Percentiles rank a stretch among this genome's conserved stretches.
Evolutionary conservation across 2,329 filamentous ascomycete species (phyloP).

Genomic region (Talaromyces pinophilus): DNA sequence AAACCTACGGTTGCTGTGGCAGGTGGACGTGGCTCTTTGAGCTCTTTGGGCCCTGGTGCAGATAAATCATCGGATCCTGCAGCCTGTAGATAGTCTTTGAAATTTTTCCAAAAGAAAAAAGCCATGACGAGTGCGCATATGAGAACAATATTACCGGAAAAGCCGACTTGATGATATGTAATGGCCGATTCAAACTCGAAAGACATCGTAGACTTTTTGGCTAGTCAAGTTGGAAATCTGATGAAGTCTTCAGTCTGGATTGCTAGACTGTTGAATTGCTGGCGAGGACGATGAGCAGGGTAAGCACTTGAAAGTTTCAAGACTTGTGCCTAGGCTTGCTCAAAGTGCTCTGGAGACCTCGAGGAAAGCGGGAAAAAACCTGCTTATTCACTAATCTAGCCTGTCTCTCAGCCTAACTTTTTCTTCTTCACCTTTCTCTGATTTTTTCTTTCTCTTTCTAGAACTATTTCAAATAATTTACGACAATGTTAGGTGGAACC

Average conservation of each 20-base stretch:
- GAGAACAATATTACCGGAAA: slow-evolving; percentile 1
- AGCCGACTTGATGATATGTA: background rate
- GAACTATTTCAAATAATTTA: background rate
- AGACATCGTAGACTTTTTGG: slow-evolving; percentile 3
- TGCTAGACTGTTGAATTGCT: background rate
- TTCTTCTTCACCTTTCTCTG: background rate
- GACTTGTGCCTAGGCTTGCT: background rate
- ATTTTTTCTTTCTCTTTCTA: background rate
- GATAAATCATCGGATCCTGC: background rate
- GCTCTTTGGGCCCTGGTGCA: background rate
- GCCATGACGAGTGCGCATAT: background rate
- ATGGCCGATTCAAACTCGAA: background rate
- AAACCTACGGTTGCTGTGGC: background rate
- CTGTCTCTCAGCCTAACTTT: background rate
- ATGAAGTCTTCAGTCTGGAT: background rate
- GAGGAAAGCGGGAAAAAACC: background rate
- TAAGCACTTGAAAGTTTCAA: background rate
- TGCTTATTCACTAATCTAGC: background rate
- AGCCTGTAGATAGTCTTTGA: background rate
- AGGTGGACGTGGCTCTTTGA: background rate
- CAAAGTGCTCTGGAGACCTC: background rate
- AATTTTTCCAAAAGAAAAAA: background rate
- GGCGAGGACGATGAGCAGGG: background rate
- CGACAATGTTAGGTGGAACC: background rate
- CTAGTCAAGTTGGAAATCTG: slow-evolving; percentile 5